Percentiles rank a stretch among this genome's conserved stretches.
Conservation (phyloP, 345 rosid species). For the Crucihimalaya himalaica region DNA sequence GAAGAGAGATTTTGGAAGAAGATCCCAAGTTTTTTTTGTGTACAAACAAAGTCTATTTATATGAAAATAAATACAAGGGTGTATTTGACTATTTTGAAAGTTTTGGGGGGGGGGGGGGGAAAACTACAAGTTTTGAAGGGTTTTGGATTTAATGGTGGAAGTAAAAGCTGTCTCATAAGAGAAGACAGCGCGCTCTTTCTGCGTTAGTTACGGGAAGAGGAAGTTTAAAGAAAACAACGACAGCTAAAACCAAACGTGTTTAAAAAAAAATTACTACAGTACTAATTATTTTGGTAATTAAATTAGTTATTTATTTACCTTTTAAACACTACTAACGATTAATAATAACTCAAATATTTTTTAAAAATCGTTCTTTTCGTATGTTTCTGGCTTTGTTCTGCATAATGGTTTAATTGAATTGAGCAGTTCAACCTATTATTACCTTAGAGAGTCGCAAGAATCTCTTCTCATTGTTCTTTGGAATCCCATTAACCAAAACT, state of each 20-base stretch:
- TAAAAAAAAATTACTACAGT: too few relatives aligned
- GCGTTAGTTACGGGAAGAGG: constrained; percentile 22
- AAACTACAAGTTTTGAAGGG: neutral
- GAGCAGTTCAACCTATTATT: too few relatives aligned
- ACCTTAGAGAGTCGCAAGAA: constrained; percentile 65
- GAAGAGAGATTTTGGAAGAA: constrained; percentile 25
- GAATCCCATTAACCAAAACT: constrained; percentile 71
- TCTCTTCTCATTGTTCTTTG: constrained; percentile 79
- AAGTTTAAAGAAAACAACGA: constrained; percentile 20
- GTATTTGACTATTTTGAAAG: neutral
- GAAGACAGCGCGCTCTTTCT: constrained; percentile 16
- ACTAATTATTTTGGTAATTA: too few relatives aligned
- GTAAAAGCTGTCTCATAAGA: constrained; percentile 31
- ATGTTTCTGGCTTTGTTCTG: too few relatives aligned
- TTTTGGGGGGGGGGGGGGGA: constrained; percentile 12
- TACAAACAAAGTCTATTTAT: constrained; percentile 22
- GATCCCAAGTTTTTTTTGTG: constrained; percentile 23
- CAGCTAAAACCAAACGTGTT: constrained; percentile 20
- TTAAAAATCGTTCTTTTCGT: too few relatives aligned
- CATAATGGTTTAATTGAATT: too few relatives aligned
- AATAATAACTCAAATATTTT: too few relatives aligned
- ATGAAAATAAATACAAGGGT: neutral
- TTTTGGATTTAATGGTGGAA: constrained; percentile 15
- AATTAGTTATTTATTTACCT: neutral
- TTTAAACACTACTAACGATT: too few relatives aligned